Evolutionary conservation across 306 rosid species (phyloP), one percentile per base, ranked within the genome.

Genomic region (Elaeagnus macrophylla): DNA sequence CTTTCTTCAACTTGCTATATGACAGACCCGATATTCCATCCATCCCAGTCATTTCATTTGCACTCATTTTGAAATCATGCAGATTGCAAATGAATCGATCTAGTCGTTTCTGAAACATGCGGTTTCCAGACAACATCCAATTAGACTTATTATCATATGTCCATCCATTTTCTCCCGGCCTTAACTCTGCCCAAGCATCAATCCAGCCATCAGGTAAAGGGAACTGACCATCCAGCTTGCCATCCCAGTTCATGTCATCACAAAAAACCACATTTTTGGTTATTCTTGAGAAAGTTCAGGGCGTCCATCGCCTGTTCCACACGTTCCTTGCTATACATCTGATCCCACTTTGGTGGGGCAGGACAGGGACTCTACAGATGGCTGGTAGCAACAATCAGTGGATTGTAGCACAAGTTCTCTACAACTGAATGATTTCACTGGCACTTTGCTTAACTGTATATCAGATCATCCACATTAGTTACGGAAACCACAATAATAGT

Each of bases 161-260:
- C 84, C 83, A 86, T 52, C 97, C 97, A 62, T 4, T 64, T 75
- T 86, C 93, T 12, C 70, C 77, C 6, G 87, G 85, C 73, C 70
- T 78, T 37, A 84, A 64, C 60, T 64, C 68, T 51, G 63, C 67
- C 97, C 95, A 91, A 17, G 89, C 89, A 72, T 91, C 97, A 17
- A 66, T 12, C 97, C 97, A 86, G 56, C 71, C 88, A 11, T 76
- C 91, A 8, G 49, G 76, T 17, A 70, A 65, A 49, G 97, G 97
- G 78, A 81, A 80, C 15, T 38, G 69, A 62, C 96, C 96, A 44
- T 91, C 97, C 69, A 57, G 54, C 78, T 91, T 84, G 62, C 86
- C 96, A 37, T 82, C 76, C 97, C 97, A 91, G 66, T 91, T 91
- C 97, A 91, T 91, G 78, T 91, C 97, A 48, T 96, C 97, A 9